Base-by-base conservation (phyloP, 441 rosid genomes). In the Brassica balearica region DNA sequence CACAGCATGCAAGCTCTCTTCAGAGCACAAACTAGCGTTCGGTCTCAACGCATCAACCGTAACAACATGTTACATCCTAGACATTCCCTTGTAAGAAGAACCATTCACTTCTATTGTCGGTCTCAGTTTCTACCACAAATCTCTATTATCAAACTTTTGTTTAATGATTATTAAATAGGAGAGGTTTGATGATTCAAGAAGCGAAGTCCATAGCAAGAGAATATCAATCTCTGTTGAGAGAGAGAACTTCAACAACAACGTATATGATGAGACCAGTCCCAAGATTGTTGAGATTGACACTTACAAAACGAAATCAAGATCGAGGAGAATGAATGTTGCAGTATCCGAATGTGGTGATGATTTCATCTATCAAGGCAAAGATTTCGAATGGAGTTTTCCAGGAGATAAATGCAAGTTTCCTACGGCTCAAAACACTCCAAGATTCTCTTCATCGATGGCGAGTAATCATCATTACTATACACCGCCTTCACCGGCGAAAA, bases 261-360 rank as follows among this genome's bases (percentile, higher is more conserved):
- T 68, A 2, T 81, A 81, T 0, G 97, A 93, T 34, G 96, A 89
- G 60, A 95, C 69, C 4, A 95, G 85, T 73, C 89, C 98, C 3
- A 95, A 89, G 79, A 95, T 89, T 2, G 99, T 95, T 6, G 97
- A 95, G 84, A 92, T 95, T 6, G 99, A 95, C 68, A 93, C 97
- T 0, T 88, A 68, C 84, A 93, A 86, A 82, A 90, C 95, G 9
- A 86, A 87, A 78, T 83, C 94, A 41, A 88, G 91, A 80, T 91
- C 96, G 1, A 93, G 84, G 36, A 79, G 95, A 59, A 84, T 70
- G 61, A 83, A 72, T 8, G 59, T 80, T 3, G 87, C 88, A 20
- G 78, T 85, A 11, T 90, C 92, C 0, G 83, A 81, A 29, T 81
- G 73, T 55, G 81, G 67, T 6, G 83, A 81, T 55, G 81, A 76